These are phyloP conservation scores for Fraxinus sp. DNA, from an alignment of 305 asterid genomes.

Conservation along the genomic window DNA sequence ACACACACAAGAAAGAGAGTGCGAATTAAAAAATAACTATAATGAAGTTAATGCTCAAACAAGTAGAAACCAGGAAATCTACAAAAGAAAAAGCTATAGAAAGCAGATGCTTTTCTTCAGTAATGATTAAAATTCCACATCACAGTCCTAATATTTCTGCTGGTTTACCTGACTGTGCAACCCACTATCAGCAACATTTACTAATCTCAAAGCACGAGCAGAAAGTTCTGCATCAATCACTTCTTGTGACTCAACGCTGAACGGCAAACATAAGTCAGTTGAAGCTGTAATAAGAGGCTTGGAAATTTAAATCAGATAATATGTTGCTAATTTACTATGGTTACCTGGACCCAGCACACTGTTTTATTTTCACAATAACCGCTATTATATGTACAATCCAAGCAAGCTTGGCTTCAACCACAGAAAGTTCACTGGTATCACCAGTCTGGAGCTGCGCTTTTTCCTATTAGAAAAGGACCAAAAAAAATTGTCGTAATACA, in stretches of 20 bases:
- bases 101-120: background rate
- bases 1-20: background rate
- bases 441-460: constrained; percentile 66
- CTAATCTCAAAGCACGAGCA: constrained; percentile 85
- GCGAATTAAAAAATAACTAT: background rate
- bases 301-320: background rate
- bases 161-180: constrained; percentile 75
- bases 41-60: background rate
- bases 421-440: constrained; percentile 65
- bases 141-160: background rate
- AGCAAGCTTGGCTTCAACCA: constrained; percentile 86
- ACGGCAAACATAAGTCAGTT: constrained; percentile 23
- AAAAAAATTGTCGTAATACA: background rate
- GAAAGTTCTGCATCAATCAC: constrained; percentile 94
- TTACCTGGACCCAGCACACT: constrained; percentile 80
- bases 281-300: constrained; percentile 12
- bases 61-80: background rate
- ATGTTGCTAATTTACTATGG: background rate
- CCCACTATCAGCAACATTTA: constrained; percentile 87
- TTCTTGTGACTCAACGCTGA: constrained; percentile 88
- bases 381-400: constrained; percentile 97
- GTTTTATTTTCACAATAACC: constrained; percentile 74
- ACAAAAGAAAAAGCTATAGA: background rate
- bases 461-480: constrained; percentile 49
- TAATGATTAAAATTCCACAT: background rate